Percentiles rank a stretch among this genome's conserved stretches.
These are phyloP conservation scores for Cladophialophora immunda DNA, from an alignment of 2,329 filamentous ascomycete genomes.

Conservation along the genomic window DNA sequence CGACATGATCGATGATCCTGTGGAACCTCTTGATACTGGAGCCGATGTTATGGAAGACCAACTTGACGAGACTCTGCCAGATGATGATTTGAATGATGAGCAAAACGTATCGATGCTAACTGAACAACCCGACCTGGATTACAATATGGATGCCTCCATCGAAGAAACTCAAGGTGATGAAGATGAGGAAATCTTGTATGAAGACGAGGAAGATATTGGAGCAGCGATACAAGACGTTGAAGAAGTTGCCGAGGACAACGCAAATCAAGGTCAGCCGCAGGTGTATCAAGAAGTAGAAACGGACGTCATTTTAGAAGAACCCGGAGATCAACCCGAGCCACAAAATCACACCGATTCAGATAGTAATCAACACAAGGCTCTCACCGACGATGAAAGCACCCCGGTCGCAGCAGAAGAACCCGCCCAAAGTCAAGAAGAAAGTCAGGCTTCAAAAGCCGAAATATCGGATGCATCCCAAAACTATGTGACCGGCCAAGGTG, in stretches of 20 bases:
- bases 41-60: conserved; percentile 42
- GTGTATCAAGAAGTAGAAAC: conserved; percentile 15
- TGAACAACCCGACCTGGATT: conserved; percentile 26
- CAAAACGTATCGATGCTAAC: conserved; percentile 38
- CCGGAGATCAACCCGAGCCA: conserved; percentile 19
- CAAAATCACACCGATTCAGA: conserved; percentile 7
- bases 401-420: conserved; percentile 14
- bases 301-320: conserved; percentile 27
- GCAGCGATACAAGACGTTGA: conserved; percentile 9
- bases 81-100: conserved; percentile 49
- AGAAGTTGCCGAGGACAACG: conserved; percentile 18
- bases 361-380: conserved; percentile 16
- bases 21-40: conserved; percentile 43
- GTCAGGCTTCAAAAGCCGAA: background rate
- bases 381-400: background rate
- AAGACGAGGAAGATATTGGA: conserved; percentile 35
- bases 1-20: conserved; percentile 39
- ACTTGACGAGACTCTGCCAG: conserved; percentile 49
- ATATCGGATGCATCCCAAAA: background rate
- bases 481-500: background rate
- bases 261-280: conserved; percentile 6
- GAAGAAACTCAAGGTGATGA: conserved; percentile 32
- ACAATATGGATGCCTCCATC: conserved; percentile 32
- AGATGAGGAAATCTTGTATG: conserved; percentile 39
- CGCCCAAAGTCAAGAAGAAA: conserved; percentile 5